Conservation (phyloP, 108 stramenopile species). For the Cyclotella sp. region DNA sequence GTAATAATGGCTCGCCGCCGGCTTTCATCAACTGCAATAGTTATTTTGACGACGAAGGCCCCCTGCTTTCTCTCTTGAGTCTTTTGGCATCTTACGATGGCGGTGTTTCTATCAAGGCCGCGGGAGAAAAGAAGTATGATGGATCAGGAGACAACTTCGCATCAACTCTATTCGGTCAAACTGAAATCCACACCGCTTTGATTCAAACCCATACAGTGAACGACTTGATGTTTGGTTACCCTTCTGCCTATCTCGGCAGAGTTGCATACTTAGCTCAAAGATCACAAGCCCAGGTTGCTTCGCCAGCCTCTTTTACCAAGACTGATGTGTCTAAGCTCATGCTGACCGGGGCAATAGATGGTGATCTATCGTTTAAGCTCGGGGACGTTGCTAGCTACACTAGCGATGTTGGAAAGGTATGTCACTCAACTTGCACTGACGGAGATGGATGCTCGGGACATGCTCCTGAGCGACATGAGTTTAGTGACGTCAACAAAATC, state of each 20-base stretch:
- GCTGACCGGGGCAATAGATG: constrained; percentile 54
- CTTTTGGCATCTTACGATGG: constrained; percentile 58
- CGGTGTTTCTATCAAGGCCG: constrained; percentile 56
- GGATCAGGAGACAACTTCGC: constrained; percentile 47
- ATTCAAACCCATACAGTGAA: constrained; percentile 58
- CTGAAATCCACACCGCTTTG: constrained; percentile 49
- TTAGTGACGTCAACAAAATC: constrained; percentile 48
- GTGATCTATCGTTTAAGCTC: constrained; percentile 44
- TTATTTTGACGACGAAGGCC: constrained; percentile 49
- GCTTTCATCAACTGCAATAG: constrained; percentile 46
- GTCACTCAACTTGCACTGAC: constrained; percentile 38
- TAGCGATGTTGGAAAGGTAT: constrained; percentile 49
- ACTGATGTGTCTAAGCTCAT: constrained; percentile 45
- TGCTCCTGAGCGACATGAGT: constrained; percentile 55
- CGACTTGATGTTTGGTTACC: constrained; percentile 58
- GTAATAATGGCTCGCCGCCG: constrained; percentile 36
- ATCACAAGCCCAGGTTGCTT: constrained; percentile 33
- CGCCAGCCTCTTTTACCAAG: constrained; percentile 18
- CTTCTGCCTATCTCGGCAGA: constrained; percentile 56
- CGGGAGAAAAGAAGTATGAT: constrained; percentile 57
- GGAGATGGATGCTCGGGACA: constrained; percentile 37
- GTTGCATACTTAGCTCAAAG: constrained; percentile 41
- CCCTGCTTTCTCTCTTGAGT: constrained; percentile 47
- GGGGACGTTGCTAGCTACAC: constrained; percentile 55
- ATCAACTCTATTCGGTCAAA: constrained; percentile 42